phyloP scores from a whole-genome alignment of 2,329 filamentous ascomycete species.

The Aspergillus eucalypticola region DNA sequence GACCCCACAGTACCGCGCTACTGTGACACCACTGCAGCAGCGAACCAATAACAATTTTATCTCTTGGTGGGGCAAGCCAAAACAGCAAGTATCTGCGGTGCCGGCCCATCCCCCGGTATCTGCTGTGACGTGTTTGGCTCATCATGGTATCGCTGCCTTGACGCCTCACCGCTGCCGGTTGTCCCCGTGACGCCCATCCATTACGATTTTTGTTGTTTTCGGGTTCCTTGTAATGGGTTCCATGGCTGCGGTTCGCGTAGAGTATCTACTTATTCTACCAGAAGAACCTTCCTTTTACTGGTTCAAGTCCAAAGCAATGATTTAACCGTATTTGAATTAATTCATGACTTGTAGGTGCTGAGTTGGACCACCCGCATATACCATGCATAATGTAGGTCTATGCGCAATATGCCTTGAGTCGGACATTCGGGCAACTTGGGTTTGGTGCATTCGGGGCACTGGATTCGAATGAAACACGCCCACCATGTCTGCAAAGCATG shows the following conservation, averaged over 20 bases:
- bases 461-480: not conserved
- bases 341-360: too few relatives aligned
- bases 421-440: not conserved
- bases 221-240: too few relatives aligned
- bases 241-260: too few relatives aligned
- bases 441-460: not conserved
- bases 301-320: too few relatives aligned
- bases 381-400: too few relatives aligned
- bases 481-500: not conserved
- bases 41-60: constrained; percentile 4
- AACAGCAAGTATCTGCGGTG: constrained; percentile 6
- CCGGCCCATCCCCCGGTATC: constrained; percentile 24
- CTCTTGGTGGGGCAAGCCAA: not conserved
- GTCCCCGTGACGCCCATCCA: constrained; percentile 16
- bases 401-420: not conserved
- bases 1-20: constrained; percentile 10
- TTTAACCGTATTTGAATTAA: too few relatives aligned
- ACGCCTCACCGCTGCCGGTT: constrained; percentile 15
- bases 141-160: constrained; percentile 18
- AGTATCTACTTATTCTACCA: too few relatives aligned
- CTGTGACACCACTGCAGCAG: not conserved
- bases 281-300: too few relatives aligned
- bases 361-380: too few relatives aligned
- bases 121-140: constrained; percentile 2
- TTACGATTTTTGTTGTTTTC: too few relatives aligned